phyloP scores from a whole-genome alignment of 306 rosid species.

The Bauhinia variegata region DNA sequence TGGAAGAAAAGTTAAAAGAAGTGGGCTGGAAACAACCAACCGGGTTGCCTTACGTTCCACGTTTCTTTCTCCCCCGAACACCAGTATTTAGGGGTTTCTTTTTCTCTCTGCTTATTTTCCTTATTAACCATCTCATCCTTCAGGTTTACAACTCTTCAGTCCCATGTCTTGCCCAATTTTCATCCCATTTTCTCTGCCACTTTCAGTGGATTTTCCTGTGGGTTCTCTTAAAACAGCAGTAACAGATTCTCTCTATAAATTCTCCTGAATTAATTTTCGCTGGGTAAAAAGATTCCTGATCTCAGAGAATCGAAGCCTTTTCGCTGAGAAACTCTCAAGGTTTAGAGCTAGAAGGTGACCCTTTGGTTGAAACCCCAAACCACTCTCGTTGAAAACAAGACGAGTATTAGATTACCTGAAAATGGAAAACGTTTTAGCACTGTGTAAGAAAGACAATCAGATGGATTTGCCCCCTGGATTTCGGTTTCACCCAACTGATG shows the following conservation, averaged over 20 bases:
- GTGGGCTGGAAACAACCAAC: slow-evolving; percentile 53
- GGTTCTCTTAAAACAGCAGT: slow-evolving; percentile 35
- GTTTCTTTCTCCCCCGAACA: slow-evolving; percentile 58
- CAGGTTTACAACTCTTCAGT: slow-evolving; percentile 31
- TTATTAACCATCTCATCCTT: slow-evolving; percentile 35
- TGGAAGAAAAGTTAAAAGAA: slow-evolving; percentile 33
- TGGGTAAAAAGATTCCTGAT: not conserved
- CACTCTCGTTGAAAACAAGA: not conserved
- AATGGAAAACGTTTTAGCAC: slow-evolving; percentile 57
- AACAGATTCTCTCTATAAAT: slow-evolving; percentile 18
- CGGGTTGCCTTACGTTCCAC: slow-evolving; percentile 78
- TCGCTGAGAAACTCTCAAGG: slow-evolving; percentile 12
- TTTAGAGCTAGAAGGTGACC: slow-evolving; percentile 9
- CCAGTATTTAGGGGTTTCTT: slow-evolving; percentile 64
- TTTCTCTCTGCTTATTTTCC: slow-evolving; percentile 42
- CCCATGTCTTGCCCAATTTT: slow-evolving; percentile 39
- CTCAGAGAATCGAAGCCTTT: slow-evolving; percentile 26
- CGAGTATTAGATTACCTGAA: slow-evolving; percentile 7
- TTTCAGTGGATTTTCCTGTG: slow-evolving; percentile 26
- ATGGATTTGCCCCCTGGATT: slow-evolving; percentile 86
- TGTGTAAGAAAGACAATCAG: slow-evolving; percentile 50
- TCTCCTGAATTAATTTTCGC: slow-evolving; percentile 43
- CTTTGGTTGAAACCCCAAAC: not conserved
- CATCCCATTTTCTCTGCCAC: slow-evolving; percentile 27
- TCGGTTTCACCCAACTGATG: slow-evolving; percentile 95